Base-by-base conservation (phyloP, 805 yeast species). In the Kodamaea fukazawae region DNA sequence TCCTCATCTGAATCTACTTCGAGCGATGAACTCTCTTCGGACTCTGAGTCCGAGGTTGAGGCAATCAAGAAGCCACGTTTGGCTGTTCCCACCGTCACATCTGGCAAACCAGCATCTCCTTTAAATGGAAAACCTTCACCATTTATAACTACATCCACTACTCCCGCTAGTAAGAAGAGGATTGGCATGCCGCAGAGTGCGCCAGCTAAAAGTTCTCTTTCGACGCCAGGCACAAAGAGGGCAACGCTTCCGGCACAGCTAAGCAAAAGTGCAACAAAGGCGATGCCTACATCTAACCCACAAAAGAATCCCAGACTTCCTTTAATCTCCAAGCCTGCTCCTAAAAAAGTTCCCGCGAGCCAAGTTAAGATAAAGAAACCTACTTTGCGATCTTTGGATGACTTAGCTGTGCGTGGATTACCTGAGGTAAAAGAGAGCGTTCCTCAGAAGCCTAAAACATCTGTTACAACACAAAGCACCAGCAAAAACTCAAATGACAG, bases 381-480 rank as follows among this genome's bases (percentile, higher is more conserved):
- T 1, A 74, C 81, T 0, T 67, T 78, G 39, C 49, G 58, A 12
- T 75, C 85, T 1, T 58, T 83, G 23, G 73, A 78, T 3, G 84
- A 81, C 44, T 61, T 83, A 43, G 80, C 73, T 4, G 68, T 73
- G n/a, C 67, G 81, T 38, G 88, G 86, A 3, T 71, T 82, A 9
- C 89, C 89, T 2, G 85, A 77, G 14, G 86, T 82, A 0, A 73
- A 70, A 40, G 86, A 35, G 13, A 20, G 26, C 10, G 9, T 14
- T 12, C 22, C 43, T 12, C 30, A 32, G 37, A 36, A 32, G n/a
- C 29, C 33, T 3, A 27, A 17, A 11, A 12, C 23, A 22, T 22
- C 26, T 12, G 36, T 20, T 3, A 14, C 18, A 12, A n/a, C n/a
- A n/a, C n/a, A n/a, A n/a, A n/a, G n/a, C n/a, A n/a, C n/a, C n/a